A percentile compares a stretch with the other conserved stretches of the same genome.
Evolutionary conservation across 2,329 filamentous ascomycete genomes (phyloP).

Genomic region (Aureobasidium zeae): DNA sequence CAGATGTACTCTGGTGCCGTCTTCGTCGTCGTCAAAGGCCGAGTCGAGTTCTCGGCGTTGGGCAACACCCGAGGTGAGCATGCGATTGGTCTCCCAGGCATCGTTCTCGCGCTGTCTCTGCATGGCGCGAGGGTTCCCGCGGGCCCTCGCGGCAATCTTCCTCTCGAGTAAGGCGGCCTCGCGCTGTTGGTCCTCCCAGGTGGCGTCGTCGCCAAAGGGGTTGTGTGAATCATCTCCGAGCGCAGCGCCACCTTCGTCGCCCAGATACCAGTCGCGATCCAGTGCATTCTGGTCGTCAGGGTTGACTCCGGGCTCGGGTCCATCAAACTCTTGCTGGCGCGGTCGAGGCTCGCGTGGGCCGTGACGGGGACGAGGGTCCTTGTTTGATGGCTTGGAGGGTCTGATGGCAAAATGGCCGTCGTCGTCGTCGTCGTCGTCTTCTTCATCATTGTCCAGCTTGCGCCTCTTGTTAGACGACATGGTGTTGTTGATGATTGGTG

Average conservation of each 20-base stretch:
- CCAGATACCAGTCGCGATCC: constrained; percentile 88
- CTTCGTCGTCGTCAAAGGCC: constrained; percentile 85
- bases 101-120: constrained; percentile 92
- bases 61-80: constrained; percentile 92
- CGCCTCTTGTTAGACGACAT: constrained; percentile 43
- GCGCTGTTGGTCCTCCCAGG: constrained; percentile 64
- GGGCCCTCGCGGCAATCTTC: constrained; percentile 47
- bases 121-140: constrained; percentile 57
- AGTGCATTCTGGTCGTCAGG: constrained; percentile 65
- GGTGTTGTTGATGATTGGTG: not conserved
- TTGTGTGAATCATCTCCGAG: constrained; percentile 92
- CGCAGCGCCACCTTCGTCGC: constrained; percentile 74
- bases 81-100: constrained; percentile 97
- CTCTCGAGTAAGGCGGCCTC: constrained; percentile 70
- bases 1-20: constrained; percentile 79
- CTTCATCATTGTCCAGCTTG: constrained; percentile 39
- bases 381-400: constrained; percentile 38
- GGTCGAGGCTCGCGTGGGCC: constrained; percentile 28
- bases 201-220: constrained; percentile 68
- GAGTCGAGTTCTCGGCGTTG: constrained; percentile 73
- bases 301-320: constrained; percentile 49
- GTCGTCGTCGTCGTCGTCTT: constrained; percentile 49
- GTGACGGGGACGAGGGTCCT: constrained; percentile 21
- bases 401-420: constrained; percentile 41
- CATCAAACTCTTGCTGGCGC: constrained; percentile 51